phyloP scores from a whole-genome alignment of 225 moss, liverwort and hornwort species.

The Bryum argenteum region DNA sequence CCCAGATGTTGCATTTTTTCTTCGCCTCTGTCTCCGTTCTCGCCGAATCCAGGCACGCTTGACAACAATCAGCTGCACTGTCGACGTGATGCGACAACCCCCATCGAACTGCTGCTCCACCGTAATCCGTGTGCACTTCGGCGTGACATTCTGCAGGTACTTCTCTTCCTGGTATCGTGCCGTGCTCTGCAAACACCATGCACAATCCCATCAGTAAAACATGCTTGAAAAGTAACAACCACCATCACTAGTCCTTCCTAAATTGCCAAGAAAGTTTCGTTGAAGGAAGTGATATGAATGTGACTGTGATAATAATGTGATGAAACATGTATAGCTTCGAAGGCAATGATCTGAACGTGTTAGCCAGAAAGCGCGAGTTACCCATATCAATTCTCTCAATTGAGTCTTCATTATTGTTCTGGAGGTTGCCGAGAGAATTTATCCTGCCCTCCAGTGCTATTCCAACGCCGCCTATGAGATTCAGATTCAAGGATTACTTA shows the following conservation, averaged over 20 bases:
- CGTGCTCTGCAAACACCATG: constrained; percentile 55
- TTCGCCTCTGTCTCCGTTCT: constrained; percentile 36
- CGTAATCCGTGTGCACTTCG: constrained; percentile 80
- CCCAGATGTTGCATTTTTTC: constrained; percentile 85
- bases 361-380: constrained; percentile 29
- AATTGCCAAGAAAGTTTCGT: too few relatives aligned
- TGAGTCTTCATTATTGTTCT: constrained; percentile 38
- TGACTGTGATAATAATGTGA: too few relatives aligned
- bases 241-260: background rate
- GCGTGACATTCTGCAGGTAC: constrained; percentile 71
- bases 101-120: constrained; percentile 81
- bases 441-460: constrained; percentile 5
- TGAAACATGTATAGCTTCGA: too few relatives aligned
- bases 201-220: background rate
- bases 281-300: too few relatives aligned
- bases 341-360: background rate
- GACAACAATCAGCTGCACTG: constrained; percentile 95
- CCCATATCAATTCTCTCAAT: constrained; percentile 60
- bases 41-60: constrained; percentile 82
- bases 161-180: constrained; percentile 59
- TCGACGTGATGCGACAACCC: constrained; percentile 69
- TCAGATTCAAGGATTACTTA: background rate
- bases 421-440: constrained; percentile 16
- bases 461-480: constrained; percentile 29
- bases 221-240: background rate